Percentiles rank a stretch among this genome's conserved stretches.
Conservation (phyloP, 768 basidiomycete species). For the Lyophyllum semitale region DNA sequence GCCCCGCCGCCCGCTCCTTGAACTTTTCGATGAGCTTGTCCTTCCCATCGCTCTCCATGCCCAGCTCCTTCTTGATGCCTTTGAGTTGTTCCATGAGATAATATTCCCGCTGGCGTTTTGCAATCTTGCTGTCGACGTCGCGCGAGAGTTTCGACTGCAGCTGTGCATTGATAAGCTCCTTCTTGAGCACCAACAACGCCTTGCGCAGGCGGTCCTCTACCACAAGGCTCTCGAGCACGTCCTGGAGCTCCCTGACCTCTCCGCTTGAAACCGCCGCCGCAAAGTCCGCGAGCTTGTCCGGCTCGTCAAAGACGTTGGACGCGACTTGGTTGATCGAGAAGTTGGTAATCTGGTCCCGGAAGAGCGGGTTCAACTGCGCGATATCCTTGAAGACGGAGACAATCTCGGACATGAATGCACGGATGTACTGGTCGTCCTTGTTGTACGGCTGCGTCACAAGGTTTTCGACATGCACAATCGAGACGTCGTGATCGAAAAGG, state of each 20-base stretch:
- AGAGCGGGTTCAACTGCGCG: constrained; percentile 93
- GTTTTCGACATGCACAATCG: constrained; percentile 88
- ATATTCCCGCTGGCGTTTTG: constrained; percentile 91
- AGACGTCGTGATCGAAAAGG: constrained; percentile 79
- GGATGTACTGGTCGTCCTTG: constrained; percentile 93
- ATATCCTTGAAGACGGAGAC: constrained; percentile 99
- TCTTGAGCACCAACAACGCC: constrained; percentile 91
- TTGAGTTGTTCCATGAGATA: constrained; percentile 97
- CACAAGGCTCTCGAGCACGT: constrained; percentile 83
- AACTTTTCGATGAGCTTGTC: constrained; percentile 94
- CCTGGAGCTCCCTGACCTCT: constrained; percentile 91
- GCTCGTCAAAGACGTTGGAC: constrained; percentile 94
- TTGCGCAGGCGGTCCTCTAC: constrained; percentile 91
- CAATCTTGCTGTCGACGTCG: constrained; percentile 94
- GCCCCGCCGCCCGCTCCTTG: constrained; percentile 73
- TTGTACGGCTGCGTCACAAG: constrained; percentile 79
- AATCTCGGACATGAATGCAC: constrained; percentile 95
- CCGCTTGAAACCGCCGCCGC: constrained; percentile 94
- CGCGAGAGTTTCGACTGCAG: constrained; percentile 89
- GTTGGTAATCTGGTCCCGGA: constrained; percentile 97
- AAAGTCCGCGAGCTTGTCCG: constrained; percentile 96
- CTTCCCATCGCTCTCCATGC: constrained; percentile 94
- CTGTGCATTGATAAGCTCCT: constrained; percentile 96
- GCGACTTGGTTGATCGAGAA: constrained; percentile 93
- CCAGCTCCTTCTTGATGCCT: constrained; percentile 94